Evolutionary conservation across 257 asterid species (phyloP), one percentile per base, ranked within the genome.

Genomic region (Galeopsis tetrahit): DNA sequence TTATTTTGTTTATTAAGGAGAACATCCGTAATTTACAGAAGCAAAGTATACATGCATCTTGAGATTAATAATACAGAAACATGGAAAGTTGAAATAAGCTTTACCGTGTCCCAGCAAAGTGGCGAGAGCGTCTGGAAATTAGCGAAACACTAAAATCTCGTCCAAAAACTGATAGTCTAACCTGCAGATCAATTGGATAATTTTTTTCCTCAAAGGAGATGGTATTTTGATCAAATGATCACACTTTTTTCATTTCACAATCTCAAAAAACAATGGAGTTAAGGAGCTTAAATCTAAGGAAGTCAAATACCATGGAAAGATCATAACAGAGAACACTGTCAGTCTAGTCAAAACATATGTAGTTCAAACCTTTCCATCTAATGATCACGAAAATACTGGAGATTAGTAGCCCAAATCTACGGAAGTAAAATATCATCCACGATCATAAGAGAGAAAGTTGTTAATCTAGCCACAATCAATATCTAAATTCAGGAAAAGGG

Each of bases 101-200:
- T 57, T 85, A 95, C 99, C 99, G 99, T 69, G 99, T 95, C 70
- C 99, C 99, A 44, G 99, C 99, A 87, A 95, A 95, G 81, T 95
- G 99, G 73, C 99, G 96, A 75, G 99, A 95, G 66, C 99, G 96
- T 75, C 99, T 92, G 73, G 99, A 90, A 80, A 92, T 59, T 78
- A 95, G 79, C 80, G 97, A 73, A 68, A 88, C 94, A 72, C 92
- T 85, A 77, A 95, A 92, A 80, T 95, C 98, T 80, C 97, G 85
- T 80, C 99, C 99, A 76, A 95, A 95, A 72, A 95, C 86, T 72
- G 99, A 88, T 48, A 90, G 81, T 75, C 96, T 88, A 55, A 86
- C 87, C 99, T 95, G 89, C 63, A 81, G 70, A 21, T 46, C 66
- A 73, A 83, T 75, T 68, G 71, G 58, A 77, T 10, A 46, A 15